Conservation (phyloP, 495 filamentous ascomycete genomes). For the Chaetomidium leptoderma region DNA sequence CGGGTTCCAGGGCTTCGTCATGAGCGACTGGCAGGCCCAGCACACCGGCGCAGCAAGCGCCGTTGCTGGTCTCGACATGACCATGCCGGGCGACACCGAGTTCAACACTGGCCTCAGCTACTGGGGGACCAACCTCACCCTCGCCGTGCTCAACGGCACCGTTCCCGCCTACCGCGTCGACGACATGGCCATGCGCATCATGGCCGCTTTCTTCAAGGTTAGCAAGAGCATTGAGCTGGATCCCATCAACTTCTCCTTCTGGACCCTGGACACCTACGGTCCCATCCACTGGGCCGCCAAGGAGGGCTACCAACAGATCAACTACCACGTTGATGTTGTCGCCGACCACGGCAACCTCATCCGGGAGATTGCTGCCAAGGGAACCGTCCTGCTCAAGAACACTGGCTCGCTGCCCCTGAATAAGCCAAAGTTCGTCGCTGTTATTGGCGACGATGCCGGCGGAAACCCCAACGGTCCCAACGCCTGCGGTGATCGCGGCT, state of each 20-base stretch:
- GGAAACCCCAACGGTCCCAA: slow-evolving; percentile 76
- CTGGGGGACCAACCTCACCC: slow-evolving; percentile 81
- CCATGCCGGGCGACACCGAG: slow-evolving; percentile 82
- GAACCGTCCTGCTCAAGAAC: slow-evolving; percentile 89
- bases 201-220: slow-evolving; percentile 90
- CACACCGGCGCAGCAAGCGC: slow-evolving; percentile 75
- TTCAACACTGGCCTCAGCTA: slow-evolving; percentile 70
- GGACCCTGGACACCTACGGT: slow-evolving; percentile 73
- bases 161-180: slow-evolving; percentile 87
- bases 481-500: slow-evolving; percentile 76
- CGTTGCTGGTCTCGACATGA: slow-evolving; percentile 87
- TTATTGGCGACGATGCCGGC: slow-evolving; percentile 86
- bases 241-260: slow-evolving; percentile 82
- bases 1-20: slow-evolving; percentile 90
- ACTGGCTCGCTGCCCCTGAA: slow-evolving; percentile 68
- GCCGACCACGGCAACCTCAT: slow-evolving; percentile 67
- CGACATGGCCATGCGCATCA: slow-evolving; percentile 89
- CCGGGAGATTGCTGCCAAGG: slow-evolving; percentile 67
- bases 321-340: slow-evolving; percentile 80
- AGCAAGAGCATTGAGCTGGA: slow-evolving; percentile 59
- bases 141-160: slow-evolving; percentile 84
- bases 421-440: slow-evolving; percentile 66
- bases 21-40: slow-evolving; percentile 88
- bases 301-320: slow-evolving; percentile 64
- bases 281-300: slow-evolving; percentile 58